phyloP scores from a whole-genome alignment of 768 basidiomycete genomes.

The Phanerochaete sordida region DNA sequence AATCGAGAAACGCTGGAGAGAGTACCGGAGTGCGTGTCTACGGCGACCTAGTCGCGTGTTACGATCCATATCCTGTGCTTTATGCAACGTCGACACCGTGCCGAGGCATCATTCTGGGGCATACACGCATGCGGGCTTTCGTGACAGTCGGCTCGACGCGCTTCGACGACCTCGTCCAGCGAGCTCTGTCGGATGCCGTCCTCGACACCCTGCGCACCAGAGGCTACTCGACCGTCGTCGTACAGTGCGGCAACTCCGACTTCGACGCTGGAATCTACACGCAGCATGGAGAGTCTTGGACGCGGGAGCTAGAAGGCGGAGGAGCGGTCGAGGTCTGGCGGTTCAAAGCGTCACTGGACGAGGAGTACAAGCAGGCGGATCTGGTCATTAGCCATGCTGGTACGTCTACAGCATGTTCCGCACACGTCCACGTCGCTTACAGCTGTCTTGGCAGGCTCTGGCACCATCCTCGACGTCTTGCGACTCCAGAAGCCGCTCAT shows the following conservation, averaged over 20 bases:
- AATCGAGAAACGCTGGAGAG: slow-evolving; percentile 2
- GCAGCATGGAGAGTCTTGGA: slow-evolving; percentile 21
- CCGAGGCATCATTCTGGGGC: slow-evolving; percentile 3
- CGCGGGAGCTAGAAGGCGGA: slow-evolving; percentile 23
- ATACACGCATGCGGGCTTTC: slow-evolving; percentile 43
- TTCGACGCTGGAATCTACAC: slow-evolving; percentile 34
- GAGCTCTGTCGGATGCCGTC: slow-evolving; percentile 53
- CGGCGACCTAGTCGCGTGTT: slow-evolving; percentile 2
- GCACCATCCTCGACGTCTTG: slow-evolving; percentile 89
- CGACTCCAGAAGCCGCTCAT: slow-evolving; percentile 74
- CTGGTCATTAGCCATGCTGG: slow-evolving; percentile 94
- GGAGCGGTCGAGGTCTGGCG: slow-evolving; percentile 57
- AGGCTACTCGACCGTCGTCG: slow-evolving; percentile 57
- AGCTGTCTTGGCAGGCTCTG: slow-evolving; percentile 60
- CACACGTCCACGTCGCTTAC: not conserved
- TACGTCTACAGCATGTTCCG: slow-evolving; percentile 29
- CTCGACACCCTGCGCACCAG: slow-evolving; percentile 47
- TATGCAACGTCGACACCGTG: slow-evolving; percentile 1
- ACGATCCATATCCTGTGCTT: not conserved
- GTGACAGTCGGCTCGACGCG: slow-evolving; percentile 89
- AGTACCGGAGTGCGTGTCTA: slow-evolving; percentile 1
- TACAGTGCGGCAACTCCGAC: slow-evolving; percentile 78
- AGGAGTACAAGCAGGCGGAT: slow-evolving; percentile 62
- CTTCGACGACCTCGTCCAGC: slow-evolving; percentile 72
- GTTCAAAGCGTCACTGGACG: slow-evolving; percentile 71